Base-by-base conservation (phyloP, 192 early-diverging fungal genomes). In the Helicostylum pulchrum region DNA sequence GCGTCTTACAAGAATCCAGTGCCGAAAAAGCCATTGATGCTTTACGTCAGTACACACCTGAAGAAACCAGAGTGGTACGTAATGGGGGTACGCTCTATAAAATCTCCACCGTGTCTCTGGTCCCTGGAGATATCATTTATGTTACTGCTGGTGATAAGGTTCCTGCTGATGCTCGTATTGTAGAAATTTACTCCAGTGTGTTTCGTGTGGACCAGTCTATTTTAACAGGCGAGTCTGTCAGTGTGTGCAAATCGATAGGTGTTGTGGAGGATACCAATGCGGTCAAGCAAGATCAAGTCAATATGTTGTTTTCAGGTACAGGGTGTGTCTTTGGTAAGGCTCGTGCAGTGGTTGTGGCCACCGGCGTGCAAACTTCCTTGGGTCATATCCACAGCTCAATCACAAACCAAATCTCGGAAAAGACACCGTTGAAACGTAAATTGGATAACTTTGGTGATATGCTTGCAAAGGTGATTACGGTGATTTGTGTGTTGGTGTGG, bases 1-100 rank as follows among this genome's bases (percentile, higher is more conserved):
- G 97, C 52, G 95, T 98, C n/a, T 75, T 96, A 21, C 96, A 99
- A 77, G 97, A 99, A 80, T 85, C 87, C 12, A 96, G 91, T 47
- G 96, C 97, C 23, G 97, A 98, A 80, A 92, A 92, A 68, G 95
- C 97, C 30, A 98, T 99, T 71, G 94, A 96, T 78, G 97, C 97
- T n/a, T 80, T 99, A 48, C 90, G 88, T 62, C 92, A 98, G 68
- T 97, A 95, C 76, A 91, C 96, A 32, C 94, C 96, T 32, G 95
- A 98, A 79, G 94, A 94, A 78, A 90, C 94, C 67, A 91, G 87
- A 50, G 94, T 95, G 23, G 64, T 98, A 45, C 89, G 96, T 53
- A 26, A 26, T 2, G 81, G 89, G 67, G 92, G 93, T 31, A 32
- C 67, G 17, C 62, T 85, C 9, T 39, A 66, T 32, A 92, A 87